A percentile compares a stretch with the other conserved stretches of the same genome.
Evolutionary conservation across 768 basidiomycete genomes (phyloP).

Genomic region (Inosperma sp.): DNA sequence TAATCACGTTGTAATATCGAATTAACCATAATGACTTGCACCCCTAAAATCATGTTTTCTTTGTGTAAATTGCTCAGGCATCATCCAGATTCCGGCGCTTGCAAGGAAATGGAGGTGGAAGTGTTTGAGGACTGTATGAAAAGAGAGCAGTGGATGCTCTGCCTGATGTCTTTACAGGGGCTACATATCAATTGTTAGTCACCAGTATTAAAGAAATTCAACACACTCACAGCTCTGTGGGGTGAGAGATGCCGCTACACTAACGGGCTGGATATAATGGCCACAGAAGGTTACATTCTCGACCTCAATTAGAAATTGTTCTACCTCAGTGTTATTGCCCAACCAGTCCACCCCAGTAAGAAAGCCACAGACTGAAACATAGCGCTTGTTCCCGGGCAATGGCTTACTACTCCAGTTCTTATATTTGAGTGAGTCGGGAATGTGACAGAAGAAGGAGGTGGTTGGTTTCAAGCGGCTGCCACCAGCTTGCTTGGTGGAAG

Average conservation of each 20-base stretch:
- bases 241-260: background rate
- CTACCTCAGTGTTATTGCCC: background rate
- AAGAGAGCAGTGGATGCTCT: background rate
- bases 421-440: conserved; percentile 1
- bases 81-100: background rate
- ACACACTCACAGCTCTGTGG: background rate
- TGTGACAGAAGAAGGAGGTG: background rate
- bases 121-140: background rate
- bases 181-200: background rate
- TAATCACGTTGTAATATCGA: too few species aligned
- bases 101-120: background rate
- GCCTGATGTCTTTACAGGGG: background rate
- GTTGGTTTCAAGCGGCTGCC: background rate
- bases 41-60: too few species aligned
- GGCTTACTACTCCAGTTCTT: background rate
- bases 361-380: background rate
- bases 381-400: background rate
- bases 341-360: background rate
- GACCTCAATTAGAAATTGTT: background rate
- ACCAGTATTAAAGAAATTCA: background rate
- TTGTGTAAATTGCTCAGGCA: too few species aligned
- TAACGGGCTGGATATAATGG: background rate
- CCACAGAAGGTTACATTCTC: background rate
- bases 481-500: background rate
- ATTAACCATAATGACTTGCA: too few species aligned